Conservation (phyloP, 176 grass and related monocot genomes). For the Canna indica region DNA sequence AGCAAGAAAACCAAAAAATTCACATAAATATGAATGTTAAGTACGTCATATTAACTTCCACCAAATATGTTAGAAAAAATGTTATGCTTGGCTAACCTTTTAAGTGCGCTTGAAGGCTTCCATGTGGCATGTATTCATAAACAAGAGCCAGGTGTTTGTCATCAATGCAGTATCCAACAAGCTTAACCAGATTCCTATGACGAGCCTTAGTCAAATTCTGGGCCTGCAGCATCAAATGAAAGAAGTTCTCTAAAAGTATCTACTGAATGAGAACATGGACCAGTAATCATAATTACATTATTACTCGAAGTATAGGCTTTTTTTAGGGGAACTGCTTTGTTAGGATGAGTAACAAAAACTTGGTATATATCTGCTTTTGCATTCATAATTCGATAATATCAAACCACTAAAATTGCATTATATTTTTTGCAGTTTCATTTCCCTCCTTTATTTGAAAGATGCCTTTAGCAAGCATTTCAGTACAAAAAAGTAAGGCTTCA, state of each 20-base stretch:
- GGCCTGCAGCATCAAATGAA: background rate
- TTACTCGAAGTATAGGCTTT: background rate
- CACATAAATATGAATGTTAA: background rate
- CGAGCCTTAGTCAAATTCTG: background rate
- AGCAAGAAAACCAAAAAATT: background rate
- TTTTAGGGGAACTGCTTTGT: no score
- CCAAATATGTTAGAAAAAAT: background rate
- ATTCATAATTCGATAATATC: no score
- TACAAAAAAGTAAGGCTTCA: no score
- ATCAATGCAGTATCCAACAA: constrained; percentile 2
- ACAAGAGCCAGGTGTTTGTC: background rate
- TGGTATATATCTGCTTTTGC: no score
- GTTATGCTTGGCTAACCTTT: background rate
- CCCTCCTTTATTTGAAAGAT: no score
- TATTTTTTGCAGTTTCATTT: no score
- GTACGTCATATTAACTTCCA: background rate
- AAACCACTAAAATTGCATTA: no score
- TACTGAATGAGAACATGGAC: background rate
- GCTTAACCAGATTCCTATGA: constrained; percentile 1
- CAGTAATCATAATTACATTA: background rate
- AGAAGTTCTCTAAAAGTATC: background rate
- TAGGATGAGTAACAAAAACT: no score
- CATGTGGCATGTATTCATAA: constrained; percentile 4
- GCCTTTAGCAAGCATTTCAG: no score
- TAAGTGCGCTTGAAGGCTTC: background rate